phyloP scores from a whole-genome alignment of 1,284 basidiomycete species.

The Termitomyces sp. region DNA sequence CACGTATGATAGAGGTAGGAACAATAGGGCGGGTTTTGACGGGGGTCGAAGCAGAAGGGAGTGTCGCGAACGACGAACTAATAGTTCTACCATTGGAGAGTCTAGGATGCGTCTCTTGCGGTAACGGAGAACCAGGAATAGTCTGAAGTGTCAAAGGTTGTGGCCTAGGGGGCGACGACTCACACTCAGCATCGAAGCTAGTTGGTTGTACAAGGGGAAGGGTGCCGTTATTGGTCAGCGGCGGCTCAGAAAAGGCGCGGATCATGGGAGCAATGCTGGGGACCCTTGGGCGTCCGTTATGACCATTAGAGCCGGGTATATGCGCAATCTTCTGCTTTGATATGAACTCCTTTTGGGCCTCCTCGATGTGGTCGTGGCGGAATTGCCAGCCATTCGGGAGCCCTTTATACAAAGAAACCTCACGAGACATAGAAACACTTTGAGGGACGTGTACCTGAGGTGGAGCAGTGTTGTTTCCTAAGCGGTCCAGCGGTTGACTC shows the following conservation, averaged over 20 bases:
- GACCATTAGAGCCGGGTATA: constrained; percentile 1
- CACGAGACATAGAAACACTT: constrained; percentile 36
- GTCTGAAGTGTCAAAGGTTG: neutral
- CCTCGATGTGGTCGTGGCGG: constrained; percentile 31
- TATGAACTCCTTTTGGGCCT: constrained; percentile 34
- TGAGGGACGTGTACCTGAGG: constrained; percentile 11
- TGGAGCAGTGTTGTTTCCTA: constrained; percentile 10
- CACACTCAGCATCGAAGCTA: neutral
- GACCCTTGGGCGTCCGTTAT: constrained; percentile 22
- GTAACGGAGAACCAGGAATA: neutral
- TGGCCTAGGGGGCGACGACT: neutral
- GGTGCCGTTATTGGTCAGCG: constrained; percentile 2
- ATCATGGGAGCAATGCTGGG: constrained; percentile 30
- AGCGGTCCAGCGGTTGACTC: neutral
- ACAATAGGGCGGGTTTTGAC: neutral
- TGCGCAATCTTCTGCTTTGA: constrained; percentile 16
- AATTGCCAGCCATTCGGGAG: constrained; percentile 44
- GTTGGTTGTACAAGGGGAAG: neutral
- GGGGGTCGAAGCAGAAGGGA: neutral
- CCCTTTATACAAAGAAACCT: constrained; percentile 41
- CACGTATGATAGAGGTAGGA: constrained; percentile 24
- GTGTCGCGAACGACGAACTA: neutral
- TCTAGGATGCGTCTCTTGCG: neutral
- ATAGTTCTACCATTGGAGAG: neutral
- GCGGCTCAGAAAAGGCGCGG: constrained; percentile 19